A percentile compares a stretch with the other conserved stretches of the same genome.
Conservation (phyloP, 2,329 filamentous ascomycete species). For the Cucurbitaria berberidis region DNA sequence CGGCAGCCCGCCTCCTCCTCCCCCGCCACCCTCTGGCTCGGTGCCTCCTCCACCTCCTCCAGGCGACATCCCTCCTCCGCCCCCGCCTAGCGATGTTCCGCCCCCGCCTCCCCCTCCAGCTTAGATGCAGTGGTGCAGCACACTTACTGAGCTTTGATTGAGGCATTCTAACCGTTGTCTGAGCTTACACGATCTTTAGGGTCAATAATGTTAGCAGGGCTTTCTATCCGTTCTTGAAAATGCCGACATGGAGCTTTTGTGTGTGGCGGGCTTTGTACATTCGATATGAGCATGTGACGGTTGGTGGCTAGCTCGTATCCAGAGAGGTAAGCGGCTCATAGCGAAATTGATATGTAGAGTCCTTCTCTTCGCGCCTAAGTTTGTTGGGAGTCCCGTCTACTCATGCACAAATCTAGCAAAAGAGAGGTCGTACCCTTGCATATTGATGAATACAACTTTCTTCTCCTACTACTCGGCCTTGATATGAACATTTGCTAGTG, state of each 20-base stretch:
- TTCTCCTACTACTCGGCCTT: background rate
- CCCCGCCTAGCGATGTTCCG: constrained; percentile 64
- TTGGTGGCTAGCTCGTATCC: constrained; percentile 3
- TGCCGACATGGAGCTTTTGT: background rate
- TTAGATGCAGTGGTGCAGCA: constrained; percentile 14
- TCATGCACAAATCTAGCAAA: background rate
- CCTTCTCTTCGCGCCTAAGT: constrained; percentile 1
- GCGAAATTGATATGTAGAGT: constrained; percentile 3
- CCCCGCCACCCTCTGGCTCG: constrained; percentile 64
- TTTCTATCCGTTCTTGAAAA: background rate
- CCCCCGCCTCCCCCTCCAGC: constrained; percentile 57
- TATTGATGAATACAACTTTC: constrained; percentile 1
- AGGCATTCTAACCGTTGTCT: background rate
- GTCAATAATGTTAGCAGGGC: constrained; percentile 1
- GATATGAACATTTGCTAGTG: background rate
- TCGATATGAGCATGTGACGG: constrained; percentile 2
- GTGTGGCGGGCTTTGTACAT: constrained; percentile 4
- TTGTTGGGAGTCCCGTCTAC: background rate
- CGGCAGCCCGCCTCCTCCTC: constrained; percentile 65
- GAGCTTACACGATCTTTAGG: constrained; percentile 1
- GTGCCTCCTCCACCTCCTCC: constrained; percentile 68
- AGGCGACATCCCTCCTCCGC: constrained; percentile 59
- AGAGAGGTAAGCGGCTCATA: constrained; percentile 11
- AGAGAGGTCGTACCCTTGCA: background rate
- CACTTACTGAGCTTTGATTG: constrained; percentile 2